Evolutionary conservation across 2,329 filamentous ascomycete species (phyloP), one percentile per base, ranked within the genome.

Genomic region (Fusarium neocosmosporiellum): DNA sequence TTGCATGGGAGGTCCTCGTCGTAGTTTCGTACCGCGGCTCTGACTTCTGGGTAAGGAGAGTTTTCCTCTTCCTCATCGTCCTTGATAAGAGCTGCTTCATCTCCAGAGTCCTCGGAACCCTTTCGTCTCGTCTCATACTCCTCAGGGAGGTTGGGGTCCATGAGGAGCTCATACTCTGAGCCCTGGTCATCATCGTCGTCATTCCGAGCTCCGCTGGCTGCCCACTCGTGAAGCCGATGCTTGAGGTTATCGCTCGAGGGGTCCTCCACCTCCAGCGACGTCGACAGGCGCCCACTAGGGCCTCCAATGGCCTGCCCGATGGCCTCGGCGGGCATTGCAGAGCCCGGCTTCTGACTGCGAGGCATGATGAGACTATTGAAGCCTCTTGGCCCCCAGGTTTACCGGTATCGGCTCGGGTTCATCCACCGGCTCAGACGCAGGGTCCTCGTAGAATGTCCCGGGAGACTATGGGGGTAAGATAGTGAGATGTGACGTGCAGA

Each of bases 21-120:
- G 73, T 88, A 89, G 78, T 92, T 92, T 60, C 85, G 84, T 4
- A 92, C 90, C 9, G 90, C 90, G 36, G 90, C 89, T 54, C 89
- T 85, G 57, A 91, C 90, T 80, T 93, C 90, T 31, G 90, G 87
- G 75, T 92, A 93, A 0, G 90, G 91, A 3, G 90, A 92, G 78
- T 82, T 78, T 72, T 84, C 83, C 33, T 77, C 74, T 9, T 72
- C 66, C 22, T 82, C 79, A 64, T 83, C 65, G 13, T 76, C 70
- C 7, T 73, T 73, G 50, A 70, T 62, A 41, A 78, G 66, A 5
- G 69, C 72, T 9, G 59, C 72, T 11, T 77, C 76, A 24, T 83
- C 78, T 2, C 59, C 66, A 29, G 67, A 64, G 9, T 72, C 64
- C 37, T 58, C 59, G 8, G 66, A 66, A 14, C 34, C 60, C 24